Base-by-base conservation (phyloP, 2,329 filamentous ascomycete genomes). In the Hypoxylon sp. region DNA sequence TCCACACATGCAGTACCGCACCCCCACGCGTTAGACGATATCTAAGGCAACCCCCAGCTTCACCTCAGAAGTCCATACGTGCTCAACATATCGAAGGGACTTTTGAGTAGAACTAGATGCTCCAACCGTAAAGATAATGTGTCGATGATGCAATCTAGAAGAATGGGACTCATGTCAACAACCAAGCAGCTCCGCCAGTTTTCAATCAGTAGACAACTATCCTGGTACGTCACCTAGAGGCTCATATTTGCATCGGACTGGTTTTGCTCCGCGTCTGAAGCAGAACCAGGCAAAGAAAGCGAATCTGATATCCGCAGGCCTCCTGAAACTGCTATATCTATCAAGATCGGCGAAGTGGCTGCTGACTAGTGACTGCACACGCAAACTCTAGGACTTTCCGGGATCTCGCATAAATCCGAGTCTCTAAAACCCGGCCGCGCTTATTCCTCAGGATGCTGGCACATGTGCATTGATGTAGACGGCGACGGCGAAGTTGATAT, bases 311-410 rank as follows among this genome's bases (percentile, higher is more conserved):
- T 8, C 6, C 2, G 6, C 35, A 17, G 35, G 15, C 32, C 35
- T 54, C 39, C 19, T 19, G 19, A 13, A 35, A 44, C 2, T 31
- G n/a, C 17, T 6, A 10, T 24, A 29, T 17, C 35, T 42, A 21
- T 8, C 51, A 44, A 8, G 35, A 17, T 42, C 21, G 24, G 31
- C 10, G 29, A 17, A 42, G 21, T 54, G 21, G 52, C 53, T 55
- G 17, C 39, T 44, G 10, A 42, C 6, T 31, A 8, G 31, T 17
- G 17, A 35, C 6, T 21, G 10, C 31, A 42, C 27, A 15, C 17
- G n/a, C 6, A 35, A 53, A 37, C 7, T 39, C 21, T 31, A 44
- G 21, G 52, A 42, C 21, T 42, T 10, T 4, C 27, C 11, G 29
- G 46, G 10, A 3, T 52, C 32, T 6, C 19, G 8, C 35, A 24